A percentile compares a stretch with the other conserved stretches of the same genome.
phyloP scores from a whole-genome alignment of 805 yeast species.

The Tetrapisispora arboricola region DNA sequence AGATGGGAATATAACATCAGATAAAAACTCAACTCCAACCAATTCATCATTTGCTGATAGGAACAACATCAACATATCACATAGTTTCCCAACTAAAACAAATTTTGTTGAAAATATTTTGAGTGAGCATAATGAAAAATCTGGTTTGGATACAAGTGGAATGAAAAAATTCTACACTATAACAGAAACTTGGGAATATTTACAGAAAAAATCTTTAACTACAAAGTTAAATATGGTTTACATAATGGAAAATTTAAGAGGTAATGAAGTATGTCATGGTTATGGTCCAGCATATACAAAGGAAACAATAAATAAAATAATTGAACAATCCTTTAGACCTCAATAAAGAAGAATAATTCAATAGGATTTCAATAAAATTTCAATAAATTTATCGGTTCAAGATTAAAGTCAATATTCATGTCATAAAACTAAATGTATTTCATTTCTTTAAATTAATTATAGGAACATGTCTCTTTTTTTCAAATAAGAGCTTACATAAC shows the following conservation, averaged over 20 bases:
- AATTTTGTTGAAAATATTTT: conserved; percentile 19
- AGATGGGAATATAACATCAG: not conserved
- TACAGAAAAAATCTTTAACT: conserved; percentile 38
- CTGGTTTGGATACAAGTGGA: conserved; percentile 7
- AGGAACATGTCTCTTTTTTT: too few relatives aligned
- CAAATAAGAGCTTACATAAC: too few relatives aligned
- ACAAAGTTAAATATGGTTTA: conserved; percentile 39
- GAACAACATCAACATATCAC: not conserved
- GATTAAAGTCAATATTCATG: too few relatives aligned
- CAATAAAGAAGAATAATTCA: not conserved
- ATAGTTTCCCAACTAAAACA: conserved; percentile 24
- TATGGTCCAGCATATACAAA: conserved; percentile 39
- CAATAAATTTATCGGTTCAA: too few relatives aligned
- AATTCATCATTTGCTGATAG: not conserved
- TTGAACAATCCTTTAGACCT: conserved; percentile 1
- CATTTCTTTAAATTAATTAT: too few relatives aligned
- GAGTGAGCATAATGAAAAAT: not conserved
- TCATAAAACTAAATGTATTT: too few relatives aligned
- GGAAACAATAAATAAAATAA: conserved; percentile 12
- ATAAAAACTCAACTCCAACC: not conserved
- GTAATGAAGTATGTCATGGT: conserved; percentile 69
- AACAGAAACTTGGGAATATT: conserved; percentile 77
- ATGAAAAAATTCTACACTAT: conserved; percentile 51
- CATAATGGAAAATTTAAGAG: conserved; percentile 51
- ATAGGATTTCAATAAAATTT: not conserved